phyloP scores from a whole-genome alignment of 768 basidiomycete species.

The Xerocomus brunneocitrinus region DNA sequence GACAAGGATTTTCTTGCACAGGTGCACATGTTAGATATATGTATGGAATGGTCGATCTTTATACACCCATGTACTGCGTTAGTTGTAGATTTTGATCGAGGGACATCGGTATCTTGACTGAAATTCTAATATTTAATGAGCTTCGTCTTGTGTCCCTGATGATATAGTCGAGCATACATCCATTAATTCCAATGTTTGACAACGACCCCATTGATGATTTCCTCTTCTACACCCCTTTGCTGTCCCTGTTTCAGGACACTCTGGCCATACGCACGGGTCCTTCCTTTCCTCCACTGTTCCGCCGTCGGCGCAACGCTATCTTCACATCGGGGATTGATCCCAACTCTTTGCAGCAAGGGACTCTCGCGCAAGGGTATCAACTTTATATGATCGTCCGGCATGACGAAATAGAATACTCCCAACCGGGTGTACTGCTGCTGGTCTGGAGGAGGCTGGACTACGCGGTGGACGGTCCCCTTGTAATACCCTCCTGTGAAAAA shows the following conservation, averaged over 20 bases:
- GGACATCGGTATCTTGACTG: neutral
- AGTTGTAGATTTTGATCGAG: conserved; percentile 17
- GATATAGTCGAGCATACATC: conserved; percentile 21
- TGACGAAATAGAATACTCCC: conserved; percentile 55
- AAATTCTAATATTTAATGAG: neutral
- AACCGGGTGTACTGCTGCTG: conserved; percentile 47
- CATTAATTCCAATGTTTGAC: conserved; percentile 25
- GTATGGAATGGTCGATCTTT: conserved; percentile 8
- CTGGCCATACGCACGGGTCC: conserved; percentile 51
- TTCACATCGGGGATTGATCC: conserved; percentile 36
- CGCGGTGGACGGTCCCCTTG: conserved; percentile 56
- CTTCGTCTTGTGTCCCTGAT: too few relatives aligned
- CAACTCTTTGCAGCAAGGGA: conserved; percentile 44
- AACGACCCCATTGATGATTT: conserved; percentile 48
- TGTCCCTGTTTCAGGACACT: conserved; percentile 38
- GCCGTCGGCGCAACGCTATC: conserved; percentile 45
- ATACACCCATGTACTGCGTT: conserved; percentile 9
- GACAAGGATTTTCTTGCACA: conserved; percentile 1
- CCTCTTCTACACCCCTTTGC: conserved; percentile 48
- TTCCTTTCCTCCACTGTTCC: conserved; percentile 47
- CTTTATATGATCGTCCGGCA: conserved; percentile 46
- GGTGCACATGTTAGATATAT: conserved; percentile 9
- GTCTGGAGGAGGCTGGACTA: conserved; percentile 54
- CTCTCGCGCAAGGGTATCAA: conserved; percentile 44
- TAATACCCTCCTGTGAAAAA: conserved; percentile 61